These are phyloP conservation scores for Trematosphaeria pertusa DNA, from an alignment of 2,329 filamentous ascomycete genomes.

Conservation along the genomic window DNA sequence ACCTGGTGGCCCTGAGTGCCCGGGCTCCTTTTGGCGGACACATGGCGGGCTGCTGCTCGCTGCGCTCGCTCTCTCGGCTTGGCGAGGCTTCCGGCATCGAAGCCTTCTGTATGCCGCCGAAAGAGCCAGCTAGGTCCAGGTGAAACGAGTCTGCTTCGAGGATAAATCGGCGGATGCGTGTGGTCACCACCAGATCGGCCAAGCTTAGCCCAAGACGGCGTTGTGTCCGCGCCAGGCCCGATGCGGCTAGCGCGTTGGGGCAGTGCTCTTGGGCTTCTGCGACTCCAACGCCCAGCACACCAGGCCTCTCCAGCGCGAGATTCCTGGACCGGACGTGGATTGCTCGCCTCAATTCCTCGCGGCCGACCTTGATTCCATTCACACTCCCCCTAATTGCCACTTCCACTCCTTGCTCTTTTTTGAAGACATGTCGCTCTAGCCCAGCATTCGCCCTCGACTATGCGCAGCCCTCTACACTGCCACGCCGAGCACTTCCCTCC, in stretches of 20 bases:
- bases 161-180: neutral
- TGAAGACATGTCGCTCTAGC: neutral
- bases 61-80: neutral
- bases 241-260: no score
- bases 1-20: neutral
- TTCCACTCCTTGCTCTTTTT: neutral
- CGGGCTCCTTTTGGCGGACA: neutral
- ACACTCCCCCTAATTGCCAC: neutral
- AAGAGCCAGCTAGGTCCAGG: slow-evolving; percentile 1
- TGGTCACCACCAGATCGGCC: no score
- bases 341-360: neutral
- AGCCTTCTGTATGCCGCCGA: neutral
- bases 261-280: no score
- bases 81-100: slow-evolving; percentile 1
- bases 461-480: neutral
- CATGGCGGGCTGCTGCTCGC: slow-evolving; percentile 4
- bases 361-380: neutral
- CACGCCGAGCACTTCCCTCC: neutral
- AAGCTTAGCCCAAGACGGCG: no score
- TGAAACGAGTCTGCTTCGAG: slow-evolving; percentile 12
- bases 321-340: no score
- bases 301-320: no score
- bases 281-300: no score
- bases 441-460: neutral
- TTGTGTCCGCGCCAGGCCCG: no score